Base-by-base conservation (phyloP, 1,284 basidiomycete species). In the Jaminaea rosea region DNA sequence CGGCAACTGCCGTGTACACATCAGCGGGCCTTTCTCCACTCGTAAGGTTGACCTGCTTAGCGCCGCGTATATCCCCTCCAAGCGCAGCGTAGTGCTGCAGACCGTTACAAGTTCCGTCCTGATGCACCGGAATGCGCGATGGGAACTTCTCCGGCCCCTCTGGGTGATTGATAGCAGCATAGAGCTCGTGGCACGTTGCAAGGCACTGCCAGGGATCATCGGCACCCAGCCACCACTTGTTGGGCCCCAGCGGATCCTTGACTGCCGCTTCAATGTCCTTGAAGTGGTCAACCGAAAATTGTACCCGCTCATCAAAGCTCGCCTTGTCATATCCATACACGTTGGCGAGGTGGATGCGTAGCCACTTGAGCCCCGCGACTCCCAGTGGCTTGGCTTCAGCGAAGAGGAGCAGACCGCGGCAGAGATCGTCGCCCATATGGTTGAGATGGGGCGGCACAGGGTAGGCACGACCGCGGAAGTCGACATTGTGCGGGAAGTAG, bases 181-280 rank as follows among this genome's bases (percentile, higher is more conserved):
- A 79, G 11, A 98, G 80, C 72, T 98, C 93, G 67, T 85, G 84
- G 77, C 91, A 97, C 0, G 87, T 82, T 2, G 92, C 87, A 23
- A 98, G 84, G 73, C 87, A 93, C 76, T 98, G 93, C 91, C 92
- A 98, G 8, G 91, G 91, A 70, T 98, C 92, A 67, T 94, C 92
- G 1, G 91, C 91, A 56, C 83, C 77, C 27, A 72, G 53, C 58
- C 82, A 79, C 93, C 93, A 98, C 19, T 60, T 54, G 32, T 58
- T 44, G 49, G 60, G 63, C 13, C 54, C 56, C 8, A 65, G 53
- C 13, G 39, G 39, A 42, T 42, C 24, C 15, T 23, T 15, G 13
- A n/a, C 17, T 1, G n/a, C 26, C 6, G 24, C 29, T 26, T 39
- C 47, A 46, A 98, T 82, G 24, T 91, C 82, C 0, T 83, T 82